Percentiles rank a stretch among this genome's conserved stretches.
Conservation (phyloP, 1,284 basidiomycete genomes). For the Cutaneotrichosporon sp. region DNA sequence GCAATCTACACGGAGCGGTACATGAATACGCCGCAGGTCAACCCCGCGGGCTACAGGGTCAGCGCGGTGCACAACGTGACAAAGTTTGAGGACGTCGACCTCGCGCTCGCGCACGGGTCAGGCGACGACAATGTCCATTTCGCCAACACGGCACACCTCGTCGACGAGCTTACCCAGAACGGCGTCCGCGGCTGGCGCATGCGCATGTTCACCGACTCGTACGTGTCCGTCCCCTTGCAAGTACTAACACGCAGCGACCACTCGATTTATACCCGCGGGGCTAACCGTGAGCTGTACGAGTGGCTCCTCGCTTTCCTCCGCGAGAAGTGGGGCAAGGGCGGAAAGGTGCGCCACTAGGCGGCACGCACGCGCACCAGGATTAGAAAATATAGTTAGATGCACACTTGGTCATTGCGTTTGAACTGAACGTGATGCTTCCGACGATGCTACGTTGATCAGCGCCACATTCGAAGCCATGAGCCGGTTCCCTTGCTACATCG, state of each 20-base stretch:
- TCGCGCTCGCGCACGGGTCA: constrained; percentile 81
- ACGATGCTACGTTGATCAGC: too few relatives aligned
- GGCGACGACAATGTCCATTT: constrained; percentile 94
- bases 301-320: constrained; percentile 76
- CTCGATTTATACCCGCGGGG: constrained; percentile 64
- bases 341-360: constrained; percentile 43
- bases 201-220: constrained; percentile 97
- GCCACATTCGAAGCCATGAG: too few relatives aligned
- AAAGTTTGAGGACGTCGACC: constrained; percentile 70
- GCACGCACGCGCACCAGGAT: too few relatives aligned
- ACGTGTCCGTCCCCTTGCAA: too few relatives aligned
- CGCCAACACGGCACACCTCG: constrained; percentile 77
- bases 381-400: not conserved
- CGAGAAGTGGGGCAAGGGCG: constrained; percentile 88
- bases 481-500: too few relatives aligned
- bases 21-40: constrained; percentile 75
- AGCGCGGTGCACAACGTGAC: constrained; percentile 78
- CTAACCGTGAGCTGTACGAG: constrained; percentile 76
- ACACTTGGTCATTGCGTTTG: not conserved
- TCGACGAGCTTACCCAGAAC: constrained; percentile 82
- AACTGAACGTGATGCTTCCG: too few relatives aligned
- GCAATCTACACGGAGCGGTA: constrained; percentile 76
- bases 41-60: constrained; percentile 74
- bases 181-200: constrained; percentile 76
- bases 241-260: too few relatives aligned